phyloP scores from a whole-genome alignment of 345 rosid species.

The Euphorbia pulcherrima region DNA sequence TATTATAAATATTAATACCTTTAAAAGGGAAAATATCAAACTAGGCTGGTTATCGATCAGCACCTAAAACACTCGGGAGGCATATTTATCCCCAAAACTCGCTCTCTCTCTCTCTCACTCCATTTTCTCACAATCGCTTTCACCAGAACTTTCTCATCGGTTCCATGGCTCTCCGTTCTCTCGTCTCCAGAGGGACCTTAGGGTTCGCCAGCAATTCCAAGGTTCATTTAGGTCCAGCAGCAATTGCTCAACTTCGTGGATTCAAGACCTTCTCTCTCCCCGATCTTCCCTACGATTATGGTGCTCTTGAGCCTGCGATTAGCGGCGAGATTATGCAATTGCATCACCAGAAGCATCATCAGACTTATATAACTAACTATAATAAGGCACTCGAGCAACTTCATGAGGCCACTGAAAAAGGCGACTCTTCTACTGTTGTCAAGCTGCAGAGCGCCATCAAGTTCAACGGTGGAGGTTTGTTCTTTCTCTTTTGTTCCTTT shows the following conservation, averaged over 20 bases:
- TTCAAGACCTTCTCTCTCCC: conserved; percentile 74
- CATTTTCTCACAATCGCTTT: not conserved
- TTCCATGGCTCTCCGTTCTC: conserved; percentile 62
- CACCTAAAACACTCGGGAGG: no score
- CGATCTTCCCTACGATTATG: conserved; percentile 83
- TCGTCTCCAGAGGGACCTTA: conserved; percentile 40
- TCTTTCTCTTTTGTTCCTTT: conserved; percentile 8
- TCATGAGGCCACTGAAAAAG: conserved; percentile 55
- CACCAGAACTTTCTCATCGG: not conserved
- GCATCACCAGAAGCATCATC: conserved; percentile 98
- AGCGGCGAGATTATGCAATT: conserved; percentile 93
- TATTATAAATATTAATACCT: no score
- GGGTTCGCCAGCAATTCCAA: conserved; percentile 14
- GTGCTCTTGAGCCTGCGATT: conserved; percentile 85
- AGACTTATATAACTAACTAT: conserved; percentile 79
- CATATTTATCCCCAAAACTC: not conserved
- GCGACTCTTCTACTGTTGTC: conserved; percentile 59
- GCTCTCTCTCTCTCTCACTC: no score
- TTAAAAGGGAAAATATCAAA: no score
- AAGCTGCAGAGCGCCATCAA: conserved; percentile 85
- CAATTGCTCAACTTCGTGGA: conserved; percentile 24
- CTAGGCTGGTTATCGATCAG: no score
- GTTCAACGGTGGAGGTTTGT: conserved; percentile 89
- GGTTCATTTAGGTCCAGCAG: conserved; percentile 15
- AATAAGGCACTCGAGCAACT: conserved; percentile 86